Base-by-base conservation (phyloP, 768 basidiomycete species). In the Boletus edulis region DNA sequence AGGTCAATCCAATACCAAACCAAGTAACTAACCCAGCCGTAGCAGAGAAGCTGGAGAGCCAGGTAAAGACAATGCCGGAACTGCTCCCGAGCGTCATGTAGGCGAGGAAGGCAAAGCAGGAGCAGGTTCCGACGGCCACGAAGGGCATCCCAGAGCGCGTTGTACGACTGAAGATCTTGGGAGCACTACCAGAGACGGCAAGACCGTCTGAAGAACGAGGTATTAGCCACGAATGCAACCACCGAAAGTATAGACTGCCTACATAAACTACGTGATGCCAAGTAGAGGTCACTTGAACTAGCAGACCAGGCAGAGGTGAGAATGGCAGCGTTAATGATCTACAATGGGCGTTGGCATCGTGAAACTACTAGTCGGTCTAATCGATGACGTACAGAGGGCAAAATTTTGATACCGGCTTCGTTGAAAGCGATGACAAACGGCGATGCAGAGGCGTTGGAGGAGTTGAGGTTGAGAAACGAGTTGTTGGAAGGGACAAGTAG, bases 351-450 rank as follows among this genome's bases (percentile, higher is more conserved):
- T 53, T 6, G 46, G 27, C 5, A 37, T 22, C n/a, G n/a, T 4
- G 8, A 29, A 17, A 27, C 31, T 3, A 27, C 31, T 3, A 10
- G 10, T n/a, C 5, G 12, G 2, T 12, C 47, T n/a, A 22, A 39
- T 17, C 5, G 17, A 1, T 12, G 20, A 57, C 74, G 18, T 55
- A 75, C 79, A 39, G 75, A 75, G 4, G 84, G 83, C 0, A 85
- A 69, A n/a, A 71, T 76, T 48, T 76, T 81, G 71, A 86, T 85
- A 9, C 83, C 85, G 6, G 84, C 81, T 24, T 64, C 60, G n/a
- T 67, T 66, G 55, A 79, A 78, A 8, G 82, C 84, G 44, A 85
- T 82, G 55, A 85, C 83, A 65, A 83, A 84, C 4, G 84, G 78
- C 46, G 79, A 77, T 5, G 73, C 75, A 12, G 76, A 70, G 34